Evolutionary conservation across 2,329 filamentous ascomycete species (phyloP).

Genomic region (Botrytis elliptica): DNA sequence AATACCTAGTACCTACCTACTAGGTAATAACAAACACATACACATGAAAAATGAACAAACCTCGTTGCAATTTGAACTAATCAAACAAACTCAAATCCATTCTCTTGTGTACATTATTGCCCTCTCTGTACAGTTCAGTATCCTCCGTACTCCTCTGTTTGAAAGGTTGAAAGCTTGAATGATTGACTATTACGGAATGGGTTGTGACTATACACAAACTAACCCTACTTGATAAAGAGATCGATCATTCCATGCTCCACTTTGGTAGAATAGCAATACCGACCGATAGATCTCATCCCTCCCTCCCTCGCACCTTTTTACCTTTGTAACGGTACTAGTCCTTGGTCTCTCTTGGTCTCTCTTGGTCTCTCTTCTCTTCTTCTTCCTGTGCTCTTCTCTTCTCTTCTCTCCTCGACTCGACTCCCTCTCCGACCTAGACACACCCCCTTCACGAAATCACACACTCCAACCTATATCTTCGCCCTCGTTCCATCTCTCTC

Average conservation of each 20-base stretch:
- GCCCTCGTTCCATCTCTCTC: neutral
- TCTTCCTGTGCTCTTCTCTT: neutral
- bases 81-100: neutral
- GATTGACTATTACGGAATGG: neutral
- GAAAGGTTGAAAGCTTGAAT: neutral
- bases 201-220: neutral
- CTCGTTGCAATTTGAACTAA: neutral
- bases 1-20: neutral
- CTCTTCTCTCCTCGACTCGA: neutral
- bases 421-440: neutral
- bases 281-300: neutral
- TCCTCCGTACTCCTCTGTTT: neutral
- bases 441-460: neutral
- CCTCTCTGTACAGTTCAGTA: neutral
- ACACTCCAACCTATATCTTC: neutral
- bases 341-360: neutral
- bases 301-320: neutral
- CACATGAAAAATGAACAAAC: neutral
- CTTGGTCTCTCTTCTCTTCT: neutral
- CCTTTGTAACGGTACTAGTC: neutral
- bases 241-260: neutral
- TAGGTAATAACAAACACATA: too few species aligned
- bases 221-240: neutral
- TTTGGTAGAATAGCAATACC: neutral
- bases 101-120: neutral